Percentiles rank a stretch among this genome's conserved stretches.
Conservation (phyloP, 257 asterid genomes). For the Nicotiana noctiflora region DNA sequence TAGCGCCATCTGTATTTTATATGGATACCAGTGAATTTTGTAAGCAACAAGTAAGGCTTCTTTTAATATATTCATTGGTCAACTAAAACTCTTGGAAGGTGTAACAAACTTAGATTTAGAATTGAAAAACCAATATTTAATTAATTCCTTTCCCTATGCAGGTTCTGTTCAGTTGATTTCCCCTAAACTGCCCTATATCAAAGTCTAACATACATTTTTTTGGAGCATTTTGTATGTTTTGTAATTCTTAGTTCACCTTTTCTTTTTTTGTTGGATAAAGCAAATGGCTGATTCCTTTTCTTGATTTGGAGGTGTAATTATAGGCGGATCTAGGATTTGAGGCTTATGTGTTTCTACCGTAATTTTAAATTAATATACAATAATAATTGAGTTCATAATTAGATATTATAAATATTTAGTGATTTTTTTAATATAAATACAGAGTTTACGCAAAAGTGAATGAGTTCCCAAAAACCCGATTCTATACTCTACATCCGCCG, state of each 20-base stretch:
- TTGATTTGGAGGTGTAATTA: not conserved
- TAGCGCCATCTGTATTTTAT: not conserved
- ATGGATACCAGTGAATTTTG: not conserved
- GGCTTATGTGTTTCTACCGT: too few relatives aligned
- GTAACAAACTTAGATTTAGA: conserved; percentile 18
- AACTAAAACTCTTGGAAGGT: conserved; percentile 18
- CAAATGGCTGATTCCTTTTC: not conserved
- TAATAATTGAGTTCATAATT: too few relatives aligned
- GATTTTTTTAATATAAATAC: too few relatives aligned
- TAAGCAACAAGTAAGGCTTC: conserved; percentile 17
- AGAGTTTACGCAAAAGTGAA: too few relatives aligned
- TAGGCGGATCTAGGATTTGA: too few relatives aligned
- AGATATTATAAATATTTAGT: too few relatives aligned
- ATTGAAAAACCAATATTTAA: not conserved
- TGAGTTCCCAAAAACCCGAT: too few relatives aligned
- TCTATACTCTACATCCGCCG: too few relatives aligned
- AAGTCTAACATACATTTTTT: too few relatives aligned
- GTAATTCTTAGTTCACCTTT: conserved; percentile 12
- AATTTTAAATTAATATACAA: too few relatives aligned
- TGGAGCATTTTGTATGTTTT: too few relatives aligned
- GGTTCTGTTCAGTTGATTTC: not conserved
- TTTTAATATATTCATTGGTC: conserved; percentile 12
- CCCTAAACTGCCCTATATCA: not conserved
- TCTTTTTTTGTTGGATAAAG: conserved; percentile 21
- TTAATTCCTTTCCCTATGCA: not conserved